Evolutionary conservation across 805 yeast genomes (phyloP), one percentile per base, ranked within the genome.

Genomic region (Deakozyma indianensis): DNA sequence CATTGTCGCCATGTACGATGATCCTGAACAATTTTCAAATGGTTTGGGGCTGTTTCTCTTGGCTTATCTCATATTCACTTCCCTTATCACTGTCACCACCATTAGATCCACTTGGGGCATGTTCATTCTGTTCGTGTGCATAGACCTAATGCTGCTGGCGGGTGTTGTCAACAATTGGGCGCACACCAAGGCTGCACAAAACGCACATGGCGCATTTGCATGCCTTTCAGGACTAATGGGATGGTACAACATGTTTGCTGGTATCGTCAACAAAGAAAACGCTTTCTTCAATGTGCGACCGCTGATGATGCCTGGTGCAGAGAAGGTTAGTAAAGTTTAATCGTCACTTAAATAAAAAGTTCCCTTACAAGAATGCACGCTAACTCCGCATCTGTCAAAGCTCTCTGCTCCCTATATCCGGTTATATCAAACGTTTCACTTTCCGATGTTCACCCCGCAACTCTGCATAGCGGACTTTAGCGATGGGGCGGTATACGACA

Each of bases 171-270:
- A 51, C 22, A 9, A 20, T n/a, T 32, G 38, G 38, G 11, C 38
- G 4, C 38, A 14, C 5, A 14, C 38, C 11, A n/a, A 14, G 5
- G 18, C 38, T 32, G 61, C 67, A 45, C 61, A 63, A 16, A 66
- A 56, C 47, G 83, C 80, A 5, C 85, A 78, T 41, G 87, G 87
- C 52, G 69, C 75, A n/a, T 43, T 74, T n/a, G 86, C 84, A 41
- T 66, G 79, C 20, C 64, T 79, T 4, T 73, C 78, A 24, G 71
- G 83, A 0, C 66, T 77, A 49, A 59, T 76, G 43, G 82, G 81
- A 1, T 80, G 80, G 80, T 79, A 78, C 56, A 78, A 78, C 56
- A 84, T 85, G 3, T 77, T 68, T 52, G 82, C 83, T 2, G 86
- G 85, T 69, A 59, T 75, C 27, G 77, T 84, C 24, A 81, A 72